Percentiles rank a stretch among this genome's conserved stretches.
These are phyloP conservation scores for Solanum neorickii DNA, from an alignment of 257 asterid species.

Conservation along the genomic window DNA sequence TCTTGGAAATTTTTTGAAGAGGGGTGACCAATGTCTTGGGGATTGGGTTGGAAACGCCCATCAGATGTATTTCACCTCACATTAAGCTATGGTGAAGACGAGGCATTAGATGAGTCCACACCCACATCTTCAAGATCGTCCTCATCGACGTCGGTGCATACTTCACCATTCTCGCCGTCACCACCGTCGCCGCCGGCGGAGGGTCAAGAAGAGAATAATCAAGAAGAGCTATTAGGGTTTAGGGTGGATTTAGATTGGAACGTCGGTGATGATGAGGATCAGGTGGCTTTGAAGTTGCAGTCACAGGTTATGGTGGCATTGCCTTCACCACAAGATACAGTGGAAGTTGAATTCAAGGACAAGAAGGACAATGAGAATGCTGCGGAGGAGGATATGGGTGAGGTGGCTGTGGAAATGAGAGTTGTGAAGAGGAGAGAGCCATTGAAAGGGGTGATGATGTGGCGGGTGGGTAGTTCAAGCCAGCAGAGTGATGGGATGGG, in stretches of 20 bases:
- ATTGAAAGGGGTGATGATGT: slow-evolving; percentile 60
- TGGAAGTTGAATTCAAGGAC: slow-evolving; percentile 55
- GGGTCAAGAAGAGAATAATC: slow-evolving; percentile 26
- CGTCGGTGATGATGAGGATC: slow-evolving; percentile 90
- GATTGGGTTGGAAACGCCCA: slow-evolving; percentile 90
- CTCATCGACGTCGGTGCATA: slow-evolving; percentile 25
- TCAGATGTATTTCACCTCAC: slow-evolving; percentile 84
- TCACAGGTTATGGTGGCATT: slow-evolving; percentile 96
- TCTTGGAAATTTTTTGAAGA: not conserved
- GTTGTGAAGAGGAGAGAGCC: slow-evolving; percentile 81
- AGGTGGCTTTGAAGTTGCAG: slow-evolving; percentile 73
- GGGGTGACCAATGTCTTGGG: slow-evolving; percentile 78
- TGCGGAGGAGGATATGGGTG: slow-evolving; percentile 6
- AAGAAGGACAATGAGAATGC: not conserved
- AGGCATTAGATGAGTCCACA: slow-evolving; percentile 49
- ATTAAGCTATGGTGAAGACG: slow-evolving; percentile 73
- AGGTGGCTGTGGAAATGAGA: slow-evolving; percentile 56
- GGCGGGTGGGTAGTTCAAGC: slow-evolving; percentile 77
- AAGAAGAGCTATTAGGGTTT: slow-evolving; percentile 40
- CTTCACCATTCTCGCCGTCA: slow-evolving; percentile 13
- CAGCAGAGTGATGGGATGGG: slow-evolving; percentile 92
- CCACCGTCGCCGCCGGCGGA: slow-evolving; percentile 37
- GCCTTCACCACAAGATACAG: slow-evolving; percentile 80
- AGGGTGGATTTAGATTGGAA: slow-evolving; percentile 73
- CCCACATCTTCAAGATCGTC: slow-evolving; percentile 62